Percentiles rank a stretch among this genome's conserved stretches.
Evolutionary conservation across 768 basidiomycete species (phyloP).

Genomic region (Pholiota molesta): DNA sequence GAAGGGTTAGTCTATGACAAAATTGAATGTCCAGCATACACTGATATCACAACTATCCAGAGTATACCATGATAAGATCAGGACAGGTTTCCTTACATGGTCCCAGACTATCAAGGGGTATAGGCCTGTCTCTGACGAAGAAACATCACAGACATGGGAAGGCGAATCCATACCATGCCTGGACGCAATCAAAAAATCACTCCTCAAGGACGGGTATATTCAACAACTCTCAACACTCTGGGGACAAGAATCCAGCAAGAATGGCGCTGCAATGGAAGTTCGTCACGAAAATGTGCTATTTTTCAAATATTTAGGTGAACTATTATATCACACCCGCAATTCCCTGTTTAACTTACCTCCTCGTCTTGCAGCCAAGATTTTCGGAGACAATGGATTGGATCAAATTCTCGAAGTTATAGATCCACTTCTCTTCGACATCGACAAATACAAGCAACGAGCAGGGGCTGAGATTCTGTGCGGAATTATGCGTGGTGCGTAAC

Average conservation of each 20-base stretch:
- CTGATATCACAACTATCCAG: conserved; percentile 30
- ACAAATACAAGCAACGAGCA: conserved; percentile 87
- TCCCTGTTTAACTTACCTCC: background rate
- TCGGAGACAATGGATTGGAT: conserved; percentile 55
- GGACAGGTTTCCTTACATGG: conserved; percentile 84
- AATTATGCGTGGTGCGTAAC: conserved; percentile 64
- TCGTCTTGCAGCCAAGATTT: conserved; percentile 62
- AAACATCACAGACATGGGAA: conserved; percentile 55
- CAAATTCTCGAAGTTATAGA: conserved; percentile 60
- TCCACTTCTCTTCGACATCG: conserved; percentile 59
- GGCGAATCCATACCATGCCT: conserved; percentile 50
- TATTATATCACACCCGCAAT: background rate
- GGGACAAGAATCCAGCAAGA: conserved; percentile 79
- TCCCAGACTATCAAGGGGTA: conserved; percentile 65
- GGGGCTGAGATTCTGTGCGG: conserved; percentile 70
- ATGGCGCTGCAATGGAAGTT: conserved; percentile 52
- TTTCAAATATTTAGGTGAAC: conserved; percentile 43
- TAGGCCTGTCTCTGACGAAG: conserved; percentile 36
- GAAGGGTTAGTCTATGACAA: conserved; percentile 33
- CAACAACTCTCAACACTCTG: conserved; percentile 63
- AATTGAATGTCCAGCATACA: background rate
- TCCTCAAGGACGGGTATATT: conserved; percentile 60
- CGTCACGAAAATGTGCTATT: conserved; percentile 50
- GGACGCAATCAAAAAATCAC: conserved; percentile 48
- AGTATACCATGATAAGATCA: conserved; percentile 71